Conservation (phyloP, 2,329 filamentous ascomycete genomes). For the Scolecobasidium constrictum region DNA sequence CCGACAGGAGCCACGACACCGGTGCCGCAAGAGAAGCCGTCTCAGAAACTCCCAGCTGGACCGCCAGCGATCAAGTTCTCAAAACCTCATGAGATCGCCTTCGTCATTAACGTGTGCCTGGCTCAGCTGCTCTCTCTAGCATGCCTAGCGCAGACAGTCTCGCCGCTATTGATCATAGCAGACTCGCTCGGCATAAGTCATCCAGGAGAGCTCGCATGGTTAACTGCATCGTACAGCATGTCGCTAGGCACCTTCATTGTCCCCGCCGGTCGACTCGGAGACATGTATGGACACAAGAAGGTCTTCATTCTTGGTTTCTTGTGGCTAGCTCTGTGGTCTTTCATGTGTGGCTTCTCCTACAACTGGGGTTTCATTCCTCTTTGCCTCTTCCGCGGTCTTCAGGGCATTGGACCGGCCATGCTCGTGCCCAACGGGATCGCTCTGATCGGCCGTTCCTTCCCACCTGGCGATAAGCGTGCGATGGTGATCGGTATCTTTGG, state of each 20-base stretch:
- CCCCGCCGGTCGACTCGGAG: constrained; percentile 25
- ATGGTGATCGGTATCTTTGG: constrained; percentile 10
- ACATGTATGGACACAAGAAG: constrained; percentile 26
- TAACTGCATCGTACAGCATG: constrained; percentile 46
- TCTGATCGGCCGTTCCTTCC: constrained; percentile 10
- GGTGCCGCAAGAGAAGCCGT: too few relatives aligned
- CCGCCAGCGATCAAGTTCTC: constrained; percentile 7
- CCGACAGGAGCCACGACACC: too few relatives aligned
- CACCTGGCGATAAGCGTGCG: constrained; percentile 8
- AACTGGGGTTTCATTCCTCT: constrained; percentile 36
- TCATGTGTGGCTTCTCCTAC: constrained; percentile 24
- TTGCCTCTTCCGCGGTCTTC: constrained; percentile 41
- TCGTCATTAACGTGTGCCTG: constrained; percentile 10
- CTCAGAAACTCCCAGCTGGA: constrained; percentile 3
- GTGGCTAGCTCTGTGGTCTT: constrained; percentile 27
- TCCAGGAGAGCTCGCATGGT: constrained; percentile 42
- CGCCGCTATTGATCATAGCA: constrained; percentile 9
- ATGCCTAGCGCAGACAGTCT: constrained; percentile 10
- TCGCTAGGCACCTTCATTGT: constrained; percentile 30
- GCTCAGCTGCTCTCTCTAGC: constrained; percentile 11
- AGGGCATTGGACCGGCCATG: constrained; percentile 28
- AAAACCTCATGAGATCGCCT: constrained; percentile 8
- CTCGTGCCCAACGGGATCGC: constrained; percentile 11
- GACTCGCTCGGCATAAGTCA: constrained; percentile 6
- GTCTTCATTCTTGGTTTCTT: constrained; percentile 24